These are phyloP conservation scores for Lentinula detonsa DNA, from an alignment of 768 basidiomycete species.

Conservation along the genomic window DNA sequence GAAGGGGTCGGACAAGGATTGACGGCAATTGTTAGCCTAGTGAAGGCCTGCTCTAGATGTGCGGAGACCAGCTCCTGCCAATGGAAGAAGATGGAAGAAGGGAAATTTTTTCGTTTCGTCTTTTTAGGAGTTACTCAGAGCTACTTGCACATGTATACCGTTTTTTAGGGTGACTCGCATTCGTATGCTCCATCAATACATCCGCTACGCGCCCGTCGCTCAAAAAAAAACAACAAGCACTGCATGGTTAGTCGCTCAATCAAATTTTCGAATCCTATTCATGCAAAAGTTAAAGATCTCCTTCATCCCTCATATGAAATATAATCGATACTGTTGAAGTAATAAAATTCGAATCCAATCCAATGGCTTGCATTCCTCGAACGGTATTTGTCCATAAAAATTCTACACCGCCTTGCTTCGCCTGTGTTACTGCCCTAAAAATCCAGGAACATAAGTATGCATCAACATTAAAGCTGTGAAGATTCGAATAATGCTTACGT, in stretches of 20 bases:
- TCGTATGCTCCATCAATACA: background rate
- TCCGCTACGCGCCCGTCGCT: background rate
- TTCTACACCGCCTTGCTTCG: slow-evolving; percentile 1
- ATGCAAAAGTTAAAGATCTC: background rate
- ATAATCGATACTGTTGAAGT: too few species aligned
- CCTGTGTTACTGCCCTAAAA: background rate
- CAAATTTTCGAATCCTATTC: too few species aligned
- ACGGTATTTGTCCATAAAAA: background rate
- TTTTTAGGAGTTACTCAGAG: too few species aligned
- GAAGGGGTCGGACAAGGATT: too few species aligned
- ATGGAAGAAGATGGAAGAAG: background rate
- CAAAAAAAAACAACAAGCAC: background rate
- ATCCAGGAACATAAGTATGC: background rate
- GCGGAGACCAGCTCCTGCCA: background rate
- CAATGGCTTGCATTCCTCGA: slow-evolving; percentile 1
- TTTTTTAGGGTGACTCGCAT: background rate
- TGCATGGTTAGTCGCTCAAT: background rate
- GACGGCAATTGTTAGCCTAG: too few species aligned
- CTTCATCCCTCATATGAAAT: background rate
- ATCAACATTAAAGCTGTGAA: background rate
- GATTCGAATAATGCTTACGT: background rate
- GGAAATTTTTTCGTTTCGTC: too few species aligned
- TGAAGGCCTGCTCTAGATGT: background rate
- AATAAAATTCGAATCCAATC: background rate
- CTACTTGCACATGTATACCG: background rate